Conservation (phyloP, 805 yeast species). For the Maudiozyma turicensis region DNA sequence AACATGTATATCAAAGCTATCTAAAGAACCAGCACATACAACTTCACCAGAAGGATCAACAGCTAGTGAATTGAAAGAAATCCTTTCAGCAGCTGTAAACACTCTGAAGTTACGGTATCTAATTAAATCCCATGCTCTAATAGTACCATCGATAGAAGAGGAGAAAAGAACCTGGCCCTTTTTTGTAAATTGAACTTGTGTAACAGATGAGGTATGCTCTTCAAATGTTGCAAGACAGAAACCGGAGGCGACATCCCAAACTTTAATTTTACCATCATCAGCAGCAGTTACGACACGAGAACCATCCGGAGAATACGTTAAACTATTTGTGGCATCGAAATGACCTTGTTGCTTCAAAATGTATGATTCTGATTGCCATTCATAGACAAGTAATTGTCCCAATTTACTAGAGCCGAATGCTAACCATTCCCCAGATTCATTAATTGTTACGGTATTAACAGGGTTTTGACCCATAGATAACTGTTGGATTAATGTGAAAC, state of each 20-base stretch:
- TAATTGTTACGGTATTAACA: conserved; percentile 71
- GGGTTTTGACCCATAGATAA: conserved; percentile 87
- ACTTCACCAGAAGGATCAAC: conserved; percentile 97
- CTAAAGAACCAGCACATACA: conserved; percentile 88
- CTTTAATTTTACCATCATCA: conserved; percentile 93
- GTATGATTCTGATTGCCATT: conserved; percentile 97
- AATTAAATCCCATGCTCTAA: conserved; percentile 92
- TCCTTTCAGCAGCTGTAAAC: conserved; percentile 80
- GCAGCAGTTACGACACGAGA: conserved; percentile 85
- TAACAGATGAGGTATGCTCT: conserved; percentile 84
- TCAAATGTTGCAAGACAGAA: conserved; percentile 87
- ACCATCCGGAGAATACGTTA: conserved; percentile 92
- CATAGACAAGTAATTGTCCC: conserved; percentile 94
- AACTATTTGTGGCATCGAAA: conserved; percentile 76
- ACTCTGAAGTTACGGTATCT: conserved; percentile 91
- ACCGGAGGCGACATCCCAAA: conserved; percentile 92
- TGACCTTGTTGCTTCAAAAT: conserved; percentile 95
- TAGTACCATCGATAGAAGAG: conserved; percentile 90
- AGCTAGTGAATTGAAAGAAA: conserved; percentile 81
- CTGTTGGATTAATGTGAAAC: conserved; percentile 71
- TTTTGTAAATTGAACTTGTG: conserved; percentile 78
- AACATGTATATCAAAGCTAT: conserved; percentile 80
- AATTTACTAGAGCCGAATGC: conserved; percentile 85
- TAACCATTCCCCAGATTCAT: conserved; percentile 88
- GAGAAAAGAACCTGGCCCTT: conserved; percentile 87